A percentile compares a stretch with the other conserved stretches of the same genome.
These are phyloP conservation scores for Fusarium ambrosium DNA, from an alignment of 2,329 filamentous ascomycete species.

Conservation along the genomic window DNA sequence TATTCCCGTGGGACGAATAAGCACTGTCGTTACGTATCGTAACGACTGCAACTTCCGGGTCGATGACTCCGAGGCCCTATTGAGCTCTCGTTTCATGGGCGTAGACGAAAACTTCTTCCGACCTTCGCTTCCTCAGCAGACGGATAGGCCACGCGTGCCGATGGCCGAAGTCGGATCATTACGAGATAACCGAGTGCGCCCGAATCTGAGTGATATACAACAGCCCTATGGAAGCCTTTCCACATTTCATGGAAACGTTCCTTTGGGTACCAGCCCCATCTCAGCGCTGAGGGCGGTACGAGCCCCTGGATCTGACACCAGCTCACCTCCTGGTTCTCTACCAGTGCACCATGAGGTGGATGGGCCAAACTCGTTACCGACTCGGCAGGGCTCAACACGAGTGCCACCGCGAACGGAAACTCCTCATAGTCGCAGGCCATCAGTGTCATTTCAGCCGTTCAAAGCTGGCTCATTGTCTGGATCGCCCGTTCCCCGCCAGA, in stretches of 20 bases:
- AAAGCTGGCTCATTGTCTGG: constrained; percentile 96
- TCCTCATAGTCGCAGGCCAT: constrained; percentile 75
- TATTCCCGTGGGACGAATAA: constrained; percentile 87
- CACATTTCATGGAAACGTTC: constrained; percentile 86
- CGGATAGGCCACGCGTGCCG: constrained; percentile 53
- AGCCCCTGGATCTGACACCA: constrained; percentile 71
- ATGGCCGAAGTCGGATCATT: constrained; percentile 78
- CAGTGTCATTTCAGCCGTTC: constrained; percentile 93
- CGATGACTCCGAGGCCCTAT: constrained; percentile 88
- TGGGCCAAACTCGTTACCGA: constrained; percentile 68
- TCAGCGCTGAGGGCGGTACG: constrained; percentile 82
- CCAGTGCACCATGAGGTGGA: constrained; percentile 61
- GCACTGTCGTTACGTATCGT: constrained; percentile 85
- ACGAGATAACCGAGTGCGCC: constrained; percentile 70
- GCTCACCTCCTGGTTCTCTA: constrained; percentile 68
- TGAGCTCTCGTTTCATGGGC: constrained; percentile 95
- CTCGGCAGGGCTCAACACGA: constrained; percentile 52
- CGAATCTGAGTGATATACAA: constrained; percentile 70
- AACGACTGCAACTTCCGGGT: constrained; percentile 91
- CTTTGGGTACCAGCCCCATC: constrained; percentile 86
- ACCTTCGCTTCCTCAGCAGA: constrained; percentile 77
- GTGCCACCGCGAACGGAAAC: constrained; percentile 64
- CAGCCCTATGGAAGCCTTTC: constrained; percentile 92
- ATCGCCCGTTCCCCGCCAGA: constrained; percentile 73
- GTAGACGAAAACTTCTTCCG: constrained; percentile 89